Base-by-base conservation (phyloP, 2,329 filamentous ascomycete genomes). In the Scedosporium aurantiacum region DNA sequence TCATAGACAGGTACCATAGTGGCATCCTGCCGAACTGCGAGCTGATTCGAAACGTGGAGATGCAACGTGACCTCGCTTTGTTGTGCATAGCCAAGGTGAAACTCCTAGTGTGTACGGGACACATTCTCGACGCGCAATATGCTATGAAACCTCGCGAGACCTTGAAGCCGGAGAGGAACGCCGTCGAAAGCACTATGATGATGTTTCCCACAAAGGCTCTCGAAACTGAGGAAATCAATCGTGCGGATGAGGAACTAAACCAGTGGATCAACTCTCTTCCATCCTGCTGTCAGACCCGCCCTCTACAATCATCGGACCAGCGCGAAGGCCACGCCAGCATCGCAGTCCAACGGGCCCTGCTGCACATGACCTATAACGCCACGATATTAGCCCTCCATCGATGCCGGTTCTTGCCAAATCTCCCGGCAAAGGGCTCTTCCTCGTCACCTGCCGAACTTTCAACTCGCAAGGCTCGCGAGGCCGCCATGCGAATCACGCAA, bases 131-230 rank as follows among this genome's bases (percentile, higher is more conserved):
- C 0, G 83, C 85, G 59, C 85, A 88, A 67, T 88, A 88, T 67
- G 86, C 84, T 27, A 90, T 96, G 4, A 77, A 96, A 41, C 90
- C 91, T 69, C 88, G 90, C 67, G 88, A 92, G 67, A 89, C 90
- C 69, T 84, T 89, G 64, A 89, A 87, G 64, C 85, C 89, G 52
- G 89, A 91, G 50, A 23, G 50, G 12, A 54, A 1, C 5, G 50
- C 50, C 4, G 32, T 37, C 10, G 75, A 68, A 61, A 75, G 74
- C 1, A 87, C 84, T 0, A 85, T 86, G 80, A 84, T 86, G 78
- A 71, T 87, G 40, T 78, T 86, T 1, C 83, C 84, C 2, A 86
- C 85, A 70, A 85, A 84, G 66, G 75, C 80, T 2, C 81, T 82
- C 0, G 83, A 86, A 66, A 81, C 81, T 0, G 82, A 82, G 64